A percentile compares a stretch with the other conserved stretches of the same genome.
These are phyloP conservation scores for Beauveria medogensis DNA, from an alignment of 2,329 filamentous ascomycete species.

Conservation along the genomic window DNA sequence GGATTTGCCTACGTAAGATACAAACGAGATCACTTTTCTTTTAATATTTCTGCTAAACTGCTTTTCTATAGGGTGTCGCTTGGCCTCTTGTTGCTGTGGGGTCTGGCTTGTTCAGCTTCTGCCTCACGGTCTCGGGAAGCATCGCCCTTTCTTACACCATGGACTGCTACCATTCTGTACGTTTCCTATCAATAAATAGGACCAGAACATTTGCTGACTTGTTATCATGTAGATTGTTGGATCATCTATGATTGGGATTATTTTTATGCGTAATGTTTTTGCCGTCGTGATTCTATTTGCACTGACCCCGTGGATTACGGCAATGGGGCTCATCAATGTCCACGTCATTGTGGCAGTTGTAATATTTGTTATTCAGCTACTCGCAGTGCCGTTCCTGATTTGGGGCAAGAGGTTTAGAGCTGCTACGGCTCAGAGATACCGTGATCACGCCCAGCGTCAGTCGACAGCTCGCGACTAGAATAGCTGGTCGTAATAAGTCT, in stretches of 20 bases:
- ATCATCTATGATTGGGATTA: slow-evolving; percentile 23
- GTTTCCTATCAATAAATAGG: not conserved
- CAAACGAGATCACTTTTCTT: not conserved
- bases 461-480: not conserved
- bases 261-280: slow-evolving; percentile 24
- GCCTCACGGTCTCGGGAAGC: not conserved
- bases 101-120: slow-evolving; percentile 6
- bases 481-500: not conserved
- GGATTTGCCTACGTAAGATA: slow-evolving; percentile 3
- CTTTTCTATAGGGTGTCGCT: not conserved
- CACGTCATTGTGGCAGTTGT: slow-evolving; percentile 20
- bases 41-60: not conserved
- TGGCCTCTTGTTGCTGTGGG: slow-evolving; percentile 7
- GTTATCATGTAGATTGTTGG: slow-evolving; percentile 1
- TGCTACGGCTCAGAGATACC: not conserved
- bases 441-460: not conserved
- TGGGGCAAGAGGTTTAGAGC: slow-evolving; percentile 21
- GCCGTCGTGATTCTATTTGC: slow-evolving; percentile 22
- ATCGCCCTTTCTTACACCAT: slow-evolving; percentile 10
- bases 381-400: slow-evolving; percentile 23
- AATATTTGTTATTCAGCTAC: slow-evolving; percentile 16
- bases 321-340: slow-evolving; percentile 23
- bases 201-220: not conserved
- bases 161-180: slow-evolving; percentile 9
- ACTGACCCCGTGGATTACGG: slow-evolving; percentile 22